These are phyloP conservation scores for Phallus indusiatus DNA, from an alignment of 768 basidiomycete species.

Conservation along the genomic window DNA sequence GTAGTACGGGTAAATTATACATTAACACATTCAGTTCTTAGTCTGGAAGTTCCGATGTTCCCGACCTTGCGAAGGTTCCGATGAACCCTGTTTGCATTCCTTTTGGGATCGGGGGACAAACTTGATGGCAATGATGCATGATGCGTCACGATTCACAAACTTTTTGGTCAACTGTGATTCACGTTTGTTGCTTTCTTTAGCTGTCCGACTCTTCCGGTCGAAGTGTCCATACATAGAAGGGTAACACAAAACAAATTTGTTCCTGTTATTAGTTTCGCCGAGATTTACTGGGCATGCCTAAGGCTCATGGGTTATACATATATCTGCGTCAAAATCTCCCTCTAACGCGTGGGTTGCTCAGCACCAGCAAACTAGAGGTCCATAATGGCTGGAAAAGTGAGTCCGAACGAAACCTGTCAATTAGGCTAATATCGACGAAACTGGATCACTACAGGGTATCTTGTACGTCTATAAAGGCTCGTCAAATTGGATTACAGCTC, in stretches of 20 bases:
- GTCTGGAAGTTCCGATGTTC: background rate
- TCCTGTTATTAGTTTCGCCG: background rate
- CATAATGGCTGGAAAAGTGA: background rate
- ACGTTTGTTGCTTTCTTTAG: background rate
- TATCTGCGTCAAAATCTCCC: background rate
- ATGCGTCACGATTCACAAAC: background rate
- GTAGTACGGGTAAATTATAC: background rate
- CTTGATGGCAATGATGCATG: background rate
- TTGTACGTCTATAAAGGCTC: constrained; percentile 29
- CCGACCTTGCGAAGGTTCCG: background rate
- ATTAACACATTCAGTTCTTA: background rate
- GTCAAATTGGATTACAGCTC: constrained; percentile 31
- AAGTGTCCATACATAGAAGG: background rate
- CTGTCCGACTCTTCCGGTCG: background rate
- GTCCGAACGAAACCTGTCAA: background rate
- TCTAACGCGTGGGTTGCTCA: background rate
- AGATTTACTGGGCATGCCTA: no score
- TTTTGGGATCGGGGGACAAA: no score
- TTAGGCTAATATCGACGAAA: no score
- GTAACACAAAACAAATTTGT: background rate
- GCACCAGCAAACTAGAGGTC: background rate
- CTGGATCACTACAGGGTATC: constrained; percentile 1
- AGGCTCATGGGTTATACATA: background rate
- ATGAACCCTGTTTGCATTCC: background rate
- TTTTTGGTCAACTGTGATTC: no score